Evolutionary conservation across 2,329 filamentous ascomycete genomes (phyloP).

Genomic region (Diplodia sapinea): DNA sequence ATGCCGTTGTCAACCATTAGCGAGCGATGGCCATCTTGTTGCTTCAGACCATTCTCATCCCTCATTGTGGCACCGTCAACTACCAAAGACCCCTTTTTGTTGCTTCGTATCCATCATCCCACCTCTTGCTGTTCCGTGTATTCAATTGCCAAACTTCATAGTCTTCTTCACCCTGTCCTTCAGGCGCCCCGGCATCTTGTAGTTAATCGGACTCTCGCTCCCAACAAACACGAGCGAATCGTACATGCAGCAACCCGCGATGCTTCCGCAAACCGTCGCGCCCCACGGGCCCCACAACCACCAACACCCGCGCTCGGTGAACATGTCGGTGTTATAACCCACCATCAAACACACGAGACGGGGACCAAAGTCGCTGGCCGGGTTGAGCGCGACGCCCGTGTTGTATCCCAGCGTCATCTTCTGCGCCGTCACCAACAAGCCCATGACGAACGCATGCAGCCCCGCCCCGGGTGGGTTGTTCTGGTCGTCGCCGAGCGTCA

Average conservation of each 20-base stretch:
- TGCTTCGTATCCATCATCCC: too few relatives aligned
- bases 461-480: slow-evolving; percentile 54
- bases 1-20: too few relatives aligned
- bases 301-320: slow-evolving; percentile 47
- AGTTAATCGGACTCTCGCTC: slow-evolving; percentile 47
- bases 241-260: slow-evolving; percentile 45
- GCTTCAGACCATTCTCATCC: not conserved
- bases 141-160: not conserved
- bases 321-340: slow-evolving; percentile 51
- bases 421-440: slow-evolving; percentile 46
- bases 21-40: not conserved
- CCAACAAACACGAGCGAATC: slow-evolving; percentile 50
- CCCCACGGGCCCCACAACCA: slow-evolving; percentile 48
- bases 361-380: slow-evolving; percentile 58
- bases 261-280: slow-evolving; percentile 41
- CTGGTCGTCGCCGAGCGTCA: slow-evolving; percentile 50
- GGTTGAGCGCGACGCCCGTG: slow-evolving; percentile 57
- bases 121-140: too few relatives aligned
- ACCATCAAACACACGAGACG: slow-evolving; percentile 54
- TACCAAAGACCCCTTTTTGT: too few relatives aligned
- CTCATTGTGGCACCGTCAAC: too few relatives aligned
- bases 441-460: slow-evolving; percentile 52
- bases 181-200: slow-evolving; percentile 48
- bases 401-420: slow-evolving; percentile 54
- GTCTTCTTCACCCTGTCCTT: slow-evolving; percentile 6